Conservation (phyloP, 2,329 filamentous ascomycete species). For the Clarireedia paspali region DNA sequence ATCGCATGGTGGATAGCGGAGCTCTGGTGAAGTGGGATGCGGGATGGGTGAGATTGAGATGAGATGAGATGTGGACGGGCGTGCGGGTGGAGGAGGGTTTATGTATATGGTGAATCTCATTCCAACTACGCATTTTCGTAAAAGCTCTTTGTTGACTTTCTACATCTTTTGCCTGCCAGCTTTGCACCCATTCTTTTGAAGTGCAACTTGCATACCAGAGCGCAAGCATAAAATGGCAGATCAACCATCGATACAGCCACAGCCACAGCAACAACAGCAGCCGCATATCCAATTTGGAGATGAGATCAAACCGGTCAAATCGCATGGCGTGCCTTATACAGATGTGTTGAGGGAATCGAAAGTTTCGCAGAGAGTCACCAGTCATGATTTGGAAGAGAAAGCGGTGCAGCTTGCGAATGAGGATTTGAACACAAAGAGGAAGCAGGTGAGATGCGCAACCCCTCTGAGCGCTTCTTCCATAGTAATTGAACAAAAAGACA, state of each 20-base stretch:
- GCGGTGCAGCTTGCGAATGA: conserved; percentile 20
- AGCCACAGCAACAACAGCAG: no score
- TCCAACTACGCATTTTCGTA: no score
- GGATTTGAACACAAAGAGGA: conserved; percentile 26
- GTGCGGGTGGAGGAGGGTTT: no score
- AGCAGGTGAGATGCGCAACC: conserved; percentile 20
- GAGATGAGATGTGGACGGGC: no score
- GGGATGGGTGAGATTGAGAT: no score
- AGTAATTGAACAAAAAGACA: conserved; percentile 11
- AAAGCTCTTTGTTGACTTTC: no score
- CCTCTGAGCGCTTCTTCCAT: background rate
- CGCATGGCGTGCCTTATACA: conserved; percentile 1
- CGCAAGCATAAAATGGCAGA: conserved; percentile 13
- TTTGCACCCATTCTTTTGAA: background rate
- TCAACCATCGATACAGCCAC: background rate
- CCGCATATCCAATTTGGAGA: conserved; percentile 20
- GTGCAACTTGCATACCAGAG: background rate
- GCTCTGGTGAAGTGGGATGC: no score
- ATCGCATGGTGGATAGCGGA: no score
- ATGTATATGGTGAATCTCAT: no score
- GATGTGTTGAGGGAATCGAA: conserved; percentile 8
- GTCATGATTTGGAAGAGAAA: conserved; percentile 19
- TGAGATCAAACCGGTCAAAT: conserved; percentile 18
- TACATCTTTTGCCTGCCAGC: no score
- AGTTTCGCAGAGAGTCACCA: conserved; percentile 15